Percentiles rank a stretch among this genome's conserved stretches.
Evolutionary conservation across 805 yeast species (phyloP).

Genomic region (Starmera dryadoides): DNA sequence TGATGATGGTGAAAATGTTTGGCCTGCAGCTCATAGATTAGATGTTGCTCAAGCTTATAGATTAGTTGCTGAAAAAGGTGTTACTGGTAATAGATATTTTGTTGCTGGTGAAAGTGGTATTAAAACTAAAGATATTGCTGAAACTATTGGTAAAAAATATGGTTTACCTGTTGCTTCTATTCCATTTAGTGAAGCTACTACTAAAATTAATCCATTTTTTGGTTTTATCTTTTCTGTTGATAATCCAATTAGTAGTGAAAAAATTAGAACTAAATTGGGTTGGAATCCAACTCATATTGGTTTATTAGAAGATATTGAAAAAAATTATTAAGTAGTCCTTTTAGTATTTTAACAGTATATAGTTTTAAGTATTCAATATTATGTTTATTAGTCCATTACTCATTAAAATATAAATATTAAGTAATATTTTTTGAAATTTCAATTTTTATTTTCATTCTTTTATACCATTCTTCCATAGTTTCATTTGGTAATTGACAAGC

Average conservation of each 20-base stretch:
- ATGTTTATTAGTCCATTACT: no score
- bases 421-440: neutral
- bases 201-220: slow-evolving; percentile 7
- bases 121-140: slow-evolving; percentile 19
- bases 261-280: slow-evolving; percentile 15
- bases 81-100: slow-evolving; percentile 16
- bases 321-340: slow-evolving; percentile 10
- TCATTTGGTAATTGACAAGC: slow-evolving; percentile 45
- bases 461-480: slow-evolving; percentile 51
- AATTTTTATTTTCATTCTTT: slow-evolving; percentile 37
- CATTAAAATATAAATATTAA: no score
- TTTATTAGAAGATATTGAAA: slow-evolving; percentile 19
- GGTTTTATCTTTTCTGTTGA: slow-evolving; percentile 8
- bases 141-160: slow-evolving; percentile 16
- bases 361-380: no score
- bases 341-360: no score
- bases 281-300: slow-evolving; percentile 20
- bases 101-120: slow-evolving; percentile 20
- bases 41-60: slow-evolving; percentile 28
- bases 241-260: slow-evolving; percentile 9
- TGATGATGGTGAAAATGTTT: slow-evolving; percentile 26
- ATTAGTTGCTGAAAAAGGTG: slow-evolving; percentile 20
- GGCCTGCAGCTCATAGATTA: slow-evolving; percentile 24
- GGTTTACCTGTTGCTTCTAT: slow-evolving; percentile 10
- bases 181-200: slow-evolving; percentile 9